These are phyloP conservation scores for Dendrothele bispora DNA, from an alignment of 768 basidiomycete genomes.

Conservation along the genomic window DNA sequence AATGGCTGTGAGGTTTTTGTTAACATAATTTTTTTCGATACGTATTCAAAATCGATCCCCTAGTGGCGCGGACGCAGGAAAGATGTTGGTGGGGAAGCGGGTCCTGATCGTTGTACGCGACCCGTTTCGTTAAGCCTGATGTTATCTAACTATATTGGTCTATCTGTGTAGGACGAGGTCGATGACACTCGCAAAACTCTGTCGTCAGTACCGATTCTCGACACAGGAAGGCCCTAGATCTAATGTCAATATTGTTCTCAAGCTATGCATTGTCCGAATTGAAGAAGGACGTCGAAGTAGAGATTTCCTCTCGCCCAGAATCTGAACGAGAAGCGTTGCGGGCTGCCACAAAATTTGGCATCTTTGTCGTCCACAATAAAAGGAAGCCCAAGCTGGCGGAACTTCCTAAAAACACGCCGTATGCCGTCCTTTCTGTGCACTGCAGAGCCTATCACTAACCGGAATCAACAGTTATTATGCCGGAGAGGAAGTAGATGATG, in stretches of 20 bases:
- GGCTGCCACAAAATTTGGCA: conserved; percentile 73
- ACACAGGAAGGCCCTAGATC: conserved; percentile 3
- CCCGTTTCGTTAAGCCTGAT: conserved; percentile 7
- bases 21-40: neutral
- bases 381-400: conserved; percentile 80
- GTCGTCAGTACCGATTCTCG: too few relatives aligned
- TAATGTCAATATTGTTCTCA: neutral
- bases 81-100: conserved; percentile 73
- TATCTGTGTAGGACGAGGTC: conserved; percentile 67
- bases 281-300: conserved; percentile 80
- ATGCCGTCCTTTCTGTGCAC: conserved; percentile 22
- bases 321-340: conserved; percentile 69
- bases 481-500: conserved; percentile 70
- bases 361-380: conserved; percentile 97
- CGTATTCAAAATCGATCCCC: neutral
- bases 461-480: conserved; percentile 63
- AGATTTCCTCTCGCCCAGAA: conserved; percentile 64
- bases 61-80: conserved; percentile 66
- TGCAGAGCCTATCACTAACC: conserved; percentile 2
- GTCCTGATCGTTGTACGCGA: conserved; percentile 78
- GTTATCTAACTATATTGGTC: neutral
- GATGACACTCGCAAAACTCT: conserved; percentile 90
- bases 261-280: conserved; percentile 93
- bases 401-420: conserved; percentile 69
- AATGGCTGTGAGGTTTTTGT: conserved; percentile 78